These are phyloP conservation scores for Coemansia sp. DNA, from an alignment of 192 early-diverging fungal species.

Conservation along the genomic window DNA sequence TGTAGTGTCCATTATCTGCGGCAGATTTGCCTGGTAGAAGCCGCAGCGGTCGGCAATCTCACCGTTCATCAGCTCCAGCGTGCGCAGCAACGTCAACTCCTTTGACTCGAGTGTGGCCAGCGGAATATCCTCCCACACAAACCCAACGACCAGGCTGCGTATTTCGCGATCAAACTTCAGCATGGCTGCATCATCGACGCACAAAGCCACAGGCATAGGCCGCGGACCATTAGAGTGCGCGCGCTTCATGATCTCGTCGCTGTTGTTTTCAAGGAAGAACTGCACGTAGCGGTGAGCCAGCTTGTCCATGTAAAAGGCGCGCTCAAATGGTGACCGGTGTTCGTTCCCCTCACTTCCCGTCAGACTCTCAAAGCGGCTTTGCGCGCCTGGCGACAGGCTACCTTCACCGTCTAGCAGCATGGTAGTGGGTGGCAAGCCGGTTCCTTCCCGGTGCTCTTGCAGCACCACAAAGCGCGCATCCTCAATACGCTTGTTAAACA, in stretches of 20 bases:
- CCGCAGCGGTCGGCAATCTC: slow-evolving; percentile 36
- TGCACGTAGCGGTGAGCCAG: slow-evolving; percentile 21
- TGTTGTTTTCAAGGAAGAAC: slow-evolving; percentile 28
- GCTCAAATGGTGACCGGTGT: slow-evolving; percentile 23
- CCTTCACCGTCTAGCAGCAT: neutral
- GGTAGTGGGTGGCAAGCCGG: neutral
- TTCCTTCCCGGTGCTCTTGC: slow-evolving; percentile 20
- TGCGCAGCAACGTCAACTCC: slow-evolving; percentile 39
- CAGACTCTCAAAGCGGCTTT: slow-evolving; percentile 13
- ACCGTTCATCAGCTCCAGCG: slow-evolving; percentile 38
- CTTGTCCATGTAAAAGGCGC: slow-evolving; percentile 35
- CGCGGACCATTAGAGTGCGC: slow-evolving; percentile 15
- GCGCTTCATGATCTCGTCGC: slow-evolving; percentile 29
- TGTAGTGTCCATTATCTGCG: slow-evolving; percentile 15
- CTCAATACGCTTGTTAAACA: slow-evolving; percentile 44
- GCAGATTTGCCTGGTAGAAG: slow-evolving; percentile 17
- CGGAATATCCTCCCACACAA: slow-evolving; percentile 47
- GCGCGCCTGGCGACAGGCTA: slow-evolving; percentile 9
- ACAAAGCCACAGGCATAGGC: slow-evolving; percentile 46
- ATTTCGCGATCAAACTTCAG: slow-evolving; percentile 28
- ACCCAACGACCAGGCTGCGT: slow-evolving; percentile 20
- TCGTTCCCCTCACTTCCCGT: slow-evolving; percentile 19
- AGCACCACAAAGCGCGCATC: slow-evolving; percentile 29
- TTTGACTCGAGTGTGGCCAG: slow-evolving; percentile 22
- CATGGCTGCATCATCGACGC: slow-evolving; percentile 24